Evolutionary conservation across 768 basidiomycete genomes (phyloP), one percentile per base, ranked within the genome.

Genomic region (Xerocomus brunneocitrinus): DNA sequence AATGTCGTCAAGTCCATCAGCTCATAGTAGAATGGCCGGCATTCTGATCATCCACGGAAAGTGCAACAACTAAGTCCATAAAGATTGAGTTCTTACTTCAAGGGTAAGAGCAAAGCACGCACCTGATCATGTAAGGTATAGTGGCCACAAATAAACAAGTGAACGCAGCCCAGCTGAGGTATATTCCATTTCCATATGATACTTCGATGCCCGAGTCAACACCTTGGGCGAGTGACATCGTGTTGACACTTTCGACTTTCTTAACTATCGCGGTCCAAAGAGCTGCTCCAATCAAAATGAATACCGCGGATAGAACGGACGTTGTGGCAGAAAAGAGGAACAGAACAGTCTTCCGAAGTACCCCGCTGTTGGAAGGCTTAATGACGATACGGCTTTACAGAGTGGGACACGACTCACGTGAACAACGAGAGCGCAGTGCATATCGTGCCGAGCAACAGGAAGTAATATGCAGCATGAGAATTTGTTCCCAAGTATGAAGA

Each of bases 101-200:
- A 24, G 19, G 24, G 19, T 6, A 7, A 49, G 22, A 39, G n/a
- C 28, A 50, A 42, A 52, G 7, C 7, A 66, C 83, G 42, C 56
- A 89, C 89, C 83, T 89, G 60, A 89, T 77, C 76, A 88, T 78
- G 64, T 90, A 91, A 13, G 90, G 90, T 39, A 87, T 65, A 47
- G 83, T 72, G 1, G 89, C 89, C 19, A 77, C 74, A 35, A 81
- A 67, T 35, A 91, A 74, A 64, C 79, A 80, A 27, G 76, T 85
- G 64, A 87, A 89, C 4, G 87, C 79, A 1, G 84, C 85, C 90
- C 90, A 92, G 8, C 81, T 72, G 42, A 91, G 70, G 67, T 76
- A 83, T 52, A 91, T 62, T 22, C 79, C 89, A 47, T 74, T 70
- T 13, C 87, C 89, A 12, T 74, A 72, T 1, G 83, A 76, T 8